phyloP scores from a whole-genome alignment of 768 basidiomycete genomes.

The Terana coerulea region DNA sequence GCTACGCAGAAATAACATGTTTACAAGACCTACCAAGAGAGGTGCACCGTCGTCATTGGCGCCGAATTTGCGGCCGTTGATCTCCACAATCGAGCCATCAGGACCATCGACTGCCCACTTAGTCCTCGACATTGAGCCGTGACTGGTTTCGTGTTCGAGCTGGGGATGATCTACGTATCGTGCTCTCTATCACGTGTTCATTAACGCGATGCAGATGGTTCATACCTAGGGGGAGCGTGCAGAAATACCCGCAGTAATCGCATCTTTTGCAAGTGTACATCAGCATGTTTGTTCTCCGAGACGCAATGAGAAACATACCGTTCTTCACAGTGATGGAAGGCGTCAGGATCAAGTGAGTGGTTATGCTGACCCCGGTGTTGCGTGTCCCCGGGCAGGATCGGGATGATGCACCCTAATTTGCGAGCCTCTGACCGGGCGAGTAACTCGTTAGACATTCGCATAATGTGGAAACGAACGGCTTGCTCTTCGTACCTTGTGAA shows the following conservation, averaged over 20 bases:
- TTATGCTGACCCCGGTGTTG: conserved; percentile 45
- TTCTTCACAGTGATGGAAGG: conserved; percentile 53
- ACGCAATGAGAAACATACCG: conserved; percentile 27
- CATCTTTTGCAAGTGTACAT: conserved; percentile 34
- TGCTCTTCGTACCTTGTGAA: conserved; percentile 48
- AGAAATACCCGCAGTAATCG: conserved; percentile 53
- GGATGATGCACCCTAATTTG: conserved; percentile 45
- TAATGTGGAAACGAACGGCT: not conserved
- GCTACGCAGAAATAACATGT: not conserved
- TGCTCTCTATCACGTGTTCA: not conserved
- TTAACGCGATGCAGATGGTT: not conserved
- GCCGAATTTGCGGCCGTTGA: conserved; percentile 53
- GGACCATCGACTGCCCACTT: conserved; percentile 55
- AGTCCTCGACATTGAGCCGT: conserved; percentile 60
- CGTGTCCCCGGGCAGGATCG: conserved; percentile 39
- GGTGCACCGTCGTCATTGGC: conserved; percentile 55
- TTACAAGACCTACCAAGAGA: conserved; percentile 36
- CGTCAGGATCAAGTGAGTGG: conserved; percentile 41
- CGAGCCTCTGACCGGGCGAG: conserved; percentile 36
- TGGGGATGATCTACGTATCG: conserved; percentile 50
- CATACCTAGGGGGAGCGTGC: conserved; percentile 52
- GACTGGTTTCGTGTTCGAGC: conserved; percentile 57
- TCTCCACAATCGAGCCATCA: conserved; percentile 45
- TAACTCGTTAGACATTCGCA: not conserved
- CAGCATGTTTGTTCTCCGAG: not conserved